Percentiles rank a stretch among this genome's conserved stretches.
Conservation (phyloP, 345 rosid genomes). For the Salix caprea region DNA sequence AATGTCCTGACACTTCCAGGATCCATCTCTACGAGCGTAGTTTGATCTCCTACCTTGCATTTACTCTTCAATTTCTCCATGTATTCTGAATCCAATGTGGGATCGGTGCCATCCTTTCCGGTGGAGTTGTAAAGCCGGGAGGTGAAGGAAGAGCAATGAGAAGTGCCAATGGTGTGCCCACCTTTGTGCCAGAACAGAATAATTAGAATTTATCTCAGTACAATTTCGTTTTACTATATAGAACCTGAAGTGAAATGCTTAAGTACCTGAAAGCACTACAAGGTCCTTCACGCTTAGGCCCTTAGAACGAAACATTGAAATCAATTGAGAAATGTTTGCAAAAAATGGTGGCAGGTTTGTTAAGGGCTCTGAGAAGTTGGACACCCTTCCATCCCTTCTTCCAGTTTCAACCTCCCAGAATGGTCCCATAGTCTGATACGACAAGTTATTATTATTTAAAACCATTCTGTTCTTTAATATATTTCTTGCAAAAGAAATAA, state of each 20-base stretch:
- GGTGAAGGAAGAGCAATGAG: constrained; percentile 51
- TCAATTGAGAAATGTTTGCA: constrained; percentile 35
- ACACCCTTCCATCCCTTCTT: constrained; percentile 59
- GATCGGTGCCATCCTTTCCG: constrained; percentile 53
- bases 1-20: constrained; percentile 68
- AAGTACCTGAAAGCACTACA: constrained; percentile 55
- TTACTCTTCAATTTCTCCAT: constrained; percentile 24
- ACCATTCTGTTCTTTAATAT: too few species aligned
- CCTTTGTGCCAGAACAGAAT: constrained; percentile 24
- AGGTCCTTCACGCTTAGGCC: constrained; percentile 53
- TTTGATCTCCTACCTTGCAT: constrained; percentile 46
- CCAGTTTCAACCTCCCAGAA: constrained; percentile 16
- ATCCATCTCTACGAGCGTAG: constrained; percentile 58
- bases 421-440: too few species aligned
- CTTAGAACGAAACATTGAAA: constrained; percentile 18
- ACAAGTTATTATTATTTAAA: too few species aligned
- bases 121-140: constrained; percentile 65
- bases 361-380: constrained; percentile 29
- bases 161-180: constrained; percentile 61
- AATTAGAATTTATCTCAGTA: neutral
- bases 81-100: constrained; percentile 41
- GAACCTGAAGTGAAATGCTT: neutral
- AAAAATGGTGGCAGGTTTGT: constrained; percentile 33
- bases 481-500: neutral
- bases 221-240: neutral